Percentiles rank a stretch among this genome's conserved stretches.
Conservation (phyloP, 192 early-diverging fungal species). For the Linnemannia exigua region DNA sequence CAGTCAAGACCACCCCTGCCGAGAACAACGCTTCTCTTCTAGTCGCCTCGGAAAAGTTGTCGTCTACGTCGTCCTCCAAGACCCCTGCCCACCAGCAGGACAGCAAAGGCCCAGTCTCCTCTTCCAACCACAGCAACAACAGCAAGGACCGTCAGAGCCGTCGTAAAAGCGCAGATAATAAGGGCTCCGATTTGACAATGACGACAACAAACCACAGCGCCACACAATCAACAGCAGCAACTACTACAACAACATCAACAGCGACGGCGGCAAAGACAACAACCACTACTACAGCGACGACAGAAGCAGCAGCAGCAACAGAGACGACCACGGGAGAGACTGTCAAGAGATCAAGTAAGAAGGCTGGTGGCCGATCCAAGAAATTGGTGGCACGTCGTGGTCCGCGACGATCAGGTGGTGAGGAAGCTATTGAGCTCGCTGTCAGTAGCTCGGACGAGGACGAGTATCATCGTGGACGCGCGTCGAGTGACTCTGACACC, state of each 20-base stretch:
- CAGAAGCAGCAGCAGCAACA: constrained; percentile 1
- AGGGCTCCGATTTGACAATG: background rate
- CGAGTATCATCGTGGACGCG: constrained; percentile 13
- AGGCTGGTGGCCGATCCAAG: constrained; percentile 38
- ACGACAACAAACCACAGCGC: constrained; percentile 6
- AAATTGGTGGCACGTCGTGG: constrained; percentile 49
- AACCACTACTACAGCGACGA: background rate
- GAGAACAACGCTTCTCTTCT: background rate
- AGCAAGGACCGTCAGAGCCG: background rate
- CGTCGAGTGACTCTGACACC: constrained; percentile 34
- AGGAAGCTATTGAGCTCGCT: constrained; percentile 45
- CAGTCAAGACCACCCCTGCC: constrained; percentile 17
- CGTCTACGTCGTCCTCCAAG: background rate
- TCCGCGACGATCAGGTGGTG: constrained; percentile 37
- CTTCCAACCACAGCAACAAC: no score
- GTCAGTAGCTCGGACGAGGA: constrained; percentile 53
- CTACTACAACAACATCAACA: background rate
- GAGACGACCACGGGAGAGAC: constrained; percentile 8
- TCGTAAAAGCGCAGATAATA: constrained; percentile 22
- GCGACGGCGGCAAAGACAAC: background rate
- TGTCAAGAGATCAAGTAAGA: constrained; percentile 38
- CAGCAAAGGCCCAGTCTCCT: background rate
- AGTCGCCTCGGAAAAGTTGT: background rate
- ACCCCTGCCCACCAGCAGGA: background rate
- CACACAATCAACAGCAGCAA: background rate